Base-by-base conservation (phyloP, 306 rosid genomes). In the Quercus suber region DNA sequence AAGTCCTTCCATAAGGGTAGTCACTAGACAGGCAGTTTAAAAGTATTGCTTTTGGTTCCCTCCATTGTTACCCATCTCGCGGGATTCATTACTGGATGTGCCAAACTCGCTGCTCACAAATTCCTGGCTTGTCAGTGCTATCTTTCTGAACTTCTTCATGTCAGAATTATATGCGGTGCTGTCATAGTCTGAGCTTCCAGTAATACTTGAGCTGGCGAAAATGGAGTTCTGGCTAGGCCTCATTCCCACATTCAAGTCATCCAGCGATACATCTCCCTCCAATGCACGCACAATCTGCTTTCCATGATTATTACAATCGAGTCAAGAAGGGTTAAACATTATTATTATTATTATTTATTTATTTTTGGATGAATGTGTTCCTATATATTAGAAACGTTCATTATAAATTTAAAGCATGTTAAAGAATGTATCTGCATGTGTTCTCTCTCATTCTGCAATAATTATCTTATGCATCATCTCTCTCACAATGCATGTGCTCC, bases 211-310 rank as follows among this genome's bases (percentile, higher is more conserved):
- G 6, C 80, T 53, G 55, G 18, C 53, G 55, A 17, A 35, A 17
- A 27, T 51, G 1, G 73, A 1, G 82, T 31, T 80, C 11, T 80
- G 73, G 1, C 76, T 84, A 0, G 91, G 71, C 73, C 73, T 94
- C 20, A 55, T 37, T 55, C 89, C 89, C 6, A 88, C 96, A 35
- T 83, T 92, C 73, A 94, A 81, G 76, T 94, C 97, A 8, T 92
- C 97, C 20, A 89, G 18, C 0, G 94, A 89, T 0, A 86, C 89
- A 37, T 87, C 94, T 53, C 97, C 98, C 81, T 92, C 98, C 59
- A 94, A 41, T 5, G 93, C 91, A 11, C 93, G 88, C 15, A 88
- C 92, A 23, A 94, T 92, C 97, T 93, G 75, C 37, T 63, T 19
- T 80, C 64, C 72, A 67, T 17, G 45, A 17, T 64, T 10, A 64